Conservation (phyloP, 345 rosid species). For the Hypericum perforatum region DNA sequence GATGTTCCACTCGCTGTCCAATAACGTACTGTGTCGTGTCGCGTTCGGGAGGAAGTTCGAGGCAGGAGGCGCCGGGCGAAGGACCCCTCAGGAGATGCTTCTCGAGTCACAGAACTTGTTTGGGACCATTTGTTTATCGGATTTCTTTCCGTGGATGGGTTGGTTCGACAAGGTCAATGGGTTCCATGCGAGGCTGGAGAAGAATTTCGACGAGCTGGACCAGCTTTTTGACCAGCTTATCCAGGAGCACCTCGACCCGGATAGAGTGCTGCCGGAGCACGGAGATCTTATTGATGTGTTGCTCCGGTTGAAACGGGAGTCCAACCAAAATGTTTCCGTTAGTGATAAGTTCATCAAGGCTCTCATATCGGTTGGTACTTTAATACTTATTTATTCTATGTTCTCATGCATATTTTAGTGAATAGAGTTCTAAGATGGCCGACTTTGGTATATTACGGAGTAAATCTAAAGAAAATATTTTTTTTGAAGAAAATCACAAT, state of each 20-base stretch:
- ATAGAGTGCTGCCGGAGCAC: slow-evolving; percentile 9
- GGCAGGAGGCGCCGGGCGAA: not conserved
- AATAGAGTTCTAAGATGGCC: too few species aligned
- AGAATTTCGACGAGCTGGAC: slow-evolving; percentile 25
- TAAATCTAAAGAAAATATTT: too few species aligned
- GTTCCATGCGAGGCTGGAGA: slow-evolving; percentile 15
- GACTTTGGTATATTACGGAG: too few species aligned
- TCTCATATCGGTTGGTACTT: slow-evolving; percentile 2
- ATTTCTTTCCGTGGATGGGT: slow-evolving; percentile 30
- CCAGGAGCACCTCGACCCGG: slow-evolving; percentile 23
- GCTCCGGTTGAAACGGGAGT: slow-evolving; percentile 6
- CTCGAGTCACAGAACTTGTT: slow-evolving; percentile 16
- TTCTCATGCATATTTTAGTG: not conserved
- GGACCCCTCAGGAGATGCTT: slow-evolving; percentile 17
- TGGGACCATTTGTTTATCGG: slow-evolving; percentile 23
- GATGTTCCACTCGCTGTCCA: slow-evolving; percentile 10
- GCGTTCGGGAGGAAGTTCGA: slow-evolving; percentile 24
- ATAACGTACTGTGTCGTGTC: slow-evolving; percentile 23
- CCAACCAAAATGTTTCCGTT: not conserved
- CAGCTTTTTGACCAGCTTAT: slow-evolving; percentile 23
- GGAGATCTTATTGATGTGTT: slow-evolving; percentile 14
- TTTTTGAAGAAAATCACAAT: too few species aligned
- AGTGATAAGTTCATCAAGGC: slow-evolving; percentile 6
- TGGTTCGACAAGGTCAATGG: slow-evolving; percentile 37
- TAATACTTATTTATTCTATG: not conserved